Percentiles rank a stretch among this genome's conserved stretches.
Conservation (phyloP, 441 rosid species). For the Bruguiera hainesii region DNA sequence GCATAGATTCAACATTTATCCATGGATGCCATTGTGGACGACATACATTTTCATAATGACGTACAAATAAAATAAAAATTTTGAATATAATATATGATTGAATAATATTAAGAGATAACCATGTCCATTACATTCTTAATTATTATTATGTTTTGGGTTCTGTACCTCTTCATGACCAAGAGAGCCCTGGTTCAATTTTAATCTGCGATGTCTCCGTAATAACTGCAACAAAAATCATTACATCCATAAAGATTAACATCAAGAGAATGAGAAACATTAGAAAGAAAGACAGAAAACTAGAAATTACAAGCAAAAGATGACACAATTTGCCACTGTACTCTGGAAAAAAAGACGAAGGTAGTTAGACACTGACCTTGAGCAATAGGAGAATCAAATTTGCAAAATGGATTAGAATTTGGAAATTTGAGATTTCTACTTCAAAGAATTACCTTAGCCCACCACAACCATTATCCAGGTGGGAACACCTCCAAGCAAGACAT, state of each 20-base stretch:
- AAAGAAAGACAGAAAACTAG: constrained; percentile 3
- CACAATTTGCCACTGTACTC: not conserved
- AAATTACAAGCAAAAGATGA: not conserved
- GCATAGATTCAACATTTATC: no score
- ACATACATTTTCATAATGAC: not conserved
- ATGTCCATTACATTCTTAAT: not conserved
- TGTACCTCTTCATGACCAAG: constrained; percentile 60
- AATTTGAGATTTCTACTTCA: constrained; percentile 1
- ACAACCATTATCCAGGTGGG: not conserved
- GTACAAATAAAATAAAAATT: not conserved
- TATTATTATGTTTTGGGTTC: constrained; percentile 4
- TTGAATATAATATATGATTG: not conserved
- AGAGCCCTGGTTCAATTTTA: constrained; percentile 48
- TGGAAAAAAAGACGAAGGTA: not conserved
- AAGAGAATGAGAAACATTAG: not conserved
- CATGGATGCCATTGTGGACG: no score
- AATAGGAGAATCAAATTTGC: not conserved
- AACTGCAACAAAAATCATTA: constrained; percentile 36
- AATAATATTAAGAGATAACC: constrained; percentile 1
- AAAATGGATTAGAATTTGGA: not conserved
- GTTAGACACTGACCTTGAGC: no score
- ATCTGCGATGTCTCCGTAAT: constrained; percentile 63
- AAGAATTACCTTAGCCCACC: not conserved
- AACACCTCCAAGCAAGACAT: not conserved
- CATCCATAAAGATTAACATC: not conserved